Conservation (phyloP, 2,329 filamentous ascomycete species). For the Fusarium sp. region DNA sequence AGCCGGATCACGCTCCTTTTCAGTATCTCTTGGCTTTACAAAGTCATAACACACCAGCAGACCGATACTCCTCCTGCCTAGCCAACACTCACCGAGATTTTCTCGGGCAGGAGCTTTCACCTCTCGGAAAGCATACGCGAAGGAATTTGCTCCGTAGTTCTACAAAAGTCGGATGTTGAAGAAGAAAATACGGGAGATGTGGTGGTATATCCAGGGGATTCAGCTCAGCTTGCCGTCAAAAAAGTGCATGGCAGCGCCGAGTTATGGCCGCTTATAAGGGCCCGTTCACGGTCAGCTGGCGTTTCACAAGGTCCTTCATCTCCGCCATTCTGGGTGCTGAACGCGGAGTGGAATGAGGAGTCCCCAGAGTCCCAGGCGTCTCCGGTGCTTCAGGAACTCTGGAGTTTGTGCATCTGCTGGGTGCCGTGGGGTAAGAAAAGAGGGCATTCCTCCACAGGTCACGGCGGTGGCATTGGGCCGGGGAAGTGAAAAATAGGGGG, state of each 20-base stretch:
- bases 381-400: conserved; percentile 16
- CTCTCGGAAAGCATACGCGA: conserved; percentile 14
- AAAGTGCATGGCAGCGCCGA: conserved; percentile 26
- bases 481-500: conserved; percentile 32
- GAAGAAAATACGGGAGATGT: conserved; percentile 32
- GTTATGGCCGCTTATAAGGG: conserved; percentile 32
- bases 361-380: conserved; percentile 35
- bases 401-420: conserved; percentile 22
- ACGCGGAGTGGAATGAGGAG: conserved; percentile 31
- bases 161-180: conserved; percentile 26
- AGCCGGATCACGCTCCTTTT: conserved; percentile 19
- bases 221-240: conserved; percentile 9
- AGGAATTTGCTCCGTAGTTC: neutral
- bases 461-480: conserved; percentile 15
- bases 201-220: conserved; percentile 9
- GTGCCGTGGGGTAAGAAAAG: conserved; percentile 18
- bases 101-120: neutral
- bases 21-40: conserved; percentile 10
- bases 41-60: neutral
- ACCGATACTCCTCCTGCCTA: neutral
- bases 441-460: conserved; percentile 7
- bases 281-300: conserved; percentile 31
- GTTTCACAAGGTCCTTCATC: conserved; percentile 36
- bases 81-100: conserved; percentile 13
- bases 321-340: conserved; percentile 18